These are phyloP conservation scores for Chaetomiaceae sp. DNA, from an alignment of 2,329 filamentous ascomycete genomes.

Conservation along the genomic window DNA sequence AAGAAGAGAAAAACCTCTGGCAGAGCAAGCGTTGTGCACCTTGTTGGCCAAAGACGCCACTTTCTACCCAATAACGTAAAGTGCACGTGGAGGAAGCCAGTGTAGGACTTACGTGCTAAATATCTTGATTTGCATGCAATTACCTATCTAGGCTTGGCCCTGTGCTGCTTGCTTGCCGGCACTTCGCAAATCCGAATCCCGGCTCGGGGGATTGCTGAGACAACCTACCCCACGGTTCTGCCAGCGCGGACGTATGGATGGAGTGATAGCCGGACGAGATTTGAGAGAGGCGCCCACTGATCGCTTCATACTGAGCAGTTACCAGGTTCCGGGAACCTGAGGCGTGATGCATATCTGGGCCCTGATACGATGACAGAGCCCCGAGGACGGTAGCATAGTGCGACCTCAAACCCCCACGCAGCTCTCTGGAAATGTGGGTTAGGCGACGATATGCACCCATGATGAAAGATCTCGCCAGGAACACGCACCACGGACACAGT, in stretches of 20 bases:
- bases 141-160: not conserved
- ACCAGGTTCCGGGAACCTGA: not conserved
- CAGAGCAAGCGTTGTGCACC: conserved; percentile 1
- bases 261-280: not conserved
- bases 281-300: too few species aligned
- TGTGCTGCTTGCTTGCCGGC: not conserved
- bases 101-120: too few species aligned
- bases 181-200: not conserved
- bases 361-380: conserved; percentile 12
- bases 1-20: not conserved
- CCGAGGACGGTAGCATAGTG: conserved; percentile 5
- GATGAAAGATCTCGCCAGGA: conserved; percentile 1
- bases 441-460: conserved; percentile 7
- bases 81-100: too few species aligned
- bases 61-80: too few species aligned
- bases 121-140: not conserved
- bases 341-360: conserved; percentile 9
- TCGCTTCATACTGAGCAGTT: too few species aligned
- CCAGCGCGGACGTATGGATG: not conserved
- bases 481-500: not conserved
- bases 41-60: conserved; percentile 1
- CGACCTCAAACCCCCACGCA: conserved; percentile 22
- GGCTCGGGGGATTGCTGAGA: not conserved
- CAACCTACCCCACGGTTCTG: not conserved
- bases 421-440: conserved; percentile 5